These are phyloP conservation scores for Chionographis japonica DNA, from an alignment of 106 monocot genomes.

Conservation along the genomic window DNA sequence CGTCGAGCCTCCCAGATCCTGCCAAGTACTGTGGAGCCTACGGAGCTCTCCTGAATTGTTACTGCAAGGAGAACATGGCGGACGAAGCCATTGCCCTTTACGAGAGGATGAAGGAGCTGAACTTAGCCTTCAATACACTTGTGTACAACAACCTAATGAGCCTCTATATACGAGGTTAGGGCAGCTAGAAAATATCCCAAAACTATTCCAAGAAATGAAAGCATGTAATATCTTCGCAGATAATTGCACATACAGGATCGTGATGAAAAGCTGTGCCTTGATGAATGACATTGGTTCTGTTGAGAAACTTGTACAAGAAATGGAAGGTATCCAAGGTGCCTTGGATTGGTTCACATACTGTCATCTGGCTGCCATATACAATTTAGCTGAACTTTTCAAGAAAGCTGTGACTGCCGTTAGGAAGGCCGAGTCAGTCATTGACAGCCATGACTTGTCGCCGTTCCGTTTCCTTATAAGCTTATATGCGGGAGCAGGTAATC, in stretches of 20 bases:
- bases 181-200: too few relatives aligned
- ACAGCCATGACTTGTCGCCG: conserved; percentile 14
- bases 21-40: conserved; percentile 29
- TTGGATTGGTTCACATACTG: conserved; percentile 35
- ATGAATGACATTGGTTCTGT: conserved; percentile 26
- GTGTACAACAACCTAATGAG: too few relatives aligned
- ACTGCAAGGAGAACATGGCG: too few relatives aligned
- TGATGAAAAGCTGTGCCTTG: too few relatives aligned
- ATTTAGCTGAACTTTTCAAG: conserved; percentile 18
- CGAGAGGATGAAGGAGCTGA: too few relatives aligned
- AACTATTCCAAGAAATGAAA: too few relatives aligned
- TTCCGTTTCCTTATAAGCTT: conserved; percentile 39
- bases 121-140: too few relatives aligned
- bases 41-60: too few relatives aligned
- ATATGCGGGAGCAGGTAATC: conserved; percentile 32
- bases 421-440: conserved; percentile 31
- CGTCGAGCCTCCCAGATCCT: conserved; percentile 26
- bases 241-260: too few relatives aligned
- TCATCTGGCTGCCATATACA: conserved; percentile 35
- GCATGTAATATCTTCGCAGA: too few relatives aligned
- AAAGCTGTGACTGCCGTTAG: conserved; percentile 33
- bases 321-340: conserved; percentile 8
- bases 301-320: conserved; percentile 23
- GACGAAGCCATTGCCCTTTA: too few relatives aligned
- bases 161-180: too few relatives aligned